phyloP scores from a whole-genome alignment of 129 eudicot genomes.

The Chrysanthemum lavandulifolium region DNA sequence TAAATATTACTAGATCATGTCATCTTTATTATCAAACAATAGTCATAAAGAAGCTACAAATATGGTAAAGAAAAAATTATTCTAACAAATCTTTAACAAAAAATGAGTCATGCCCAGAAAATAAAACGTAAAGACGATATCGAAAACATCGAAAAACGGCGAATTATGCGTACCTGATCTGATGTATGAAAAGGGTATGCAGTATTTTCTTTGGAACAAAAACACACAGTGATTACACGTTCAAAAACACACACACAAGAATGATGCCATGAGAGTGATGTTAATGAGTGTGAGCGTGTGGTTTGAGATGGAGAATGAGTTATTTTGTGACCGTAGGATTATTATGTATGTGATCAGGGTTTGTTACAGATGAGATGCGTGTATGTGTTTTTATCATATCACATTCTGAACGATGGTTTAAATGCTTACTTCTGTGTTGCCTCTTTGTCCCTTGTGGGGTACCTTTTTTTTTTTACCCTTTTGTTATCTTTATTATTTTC shows the following conservation, averaged over 20 bases:
- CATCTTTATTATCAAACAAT: conserved; percentile 3
- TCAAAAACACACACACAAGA: conserved; percentile 9
- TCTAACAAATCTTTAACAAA: not conserved
- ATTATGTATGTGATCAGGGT: conserved; percentile 2
- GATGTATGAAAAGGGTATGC: not conserved
- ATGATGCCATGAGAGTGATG: not conserved
- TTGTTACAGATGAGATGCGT: conserved; percentile 23
- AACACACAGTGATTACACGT: not conserved
- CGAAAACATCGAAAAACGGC: conserved; percentile 11
- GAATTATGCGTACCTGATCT: conserved; percentile 17
- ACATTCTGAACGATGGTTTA: conserved; percentile 27
- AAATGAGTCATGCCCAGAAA: conserved; percentile 27
- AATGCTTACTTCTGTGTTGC: conserved; percentile 40
- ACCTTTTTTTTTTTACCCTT: not conserved
- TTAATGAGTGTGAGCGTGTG: conserved; percentile 19
- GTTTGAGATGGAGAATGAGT: conserved; percentile 21
- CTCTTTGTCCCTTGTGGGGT: conserved; percentile 42
- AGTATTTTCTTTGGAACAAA: too few relatives aligned
- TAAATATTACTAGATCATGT: conserved; percentile 19
- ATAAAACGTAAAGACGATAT: not conserved
- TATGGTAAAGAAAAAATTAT: conserved; percentile 23
- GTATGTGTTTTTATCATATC: not conserved
- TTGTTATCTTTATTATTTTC: too few relatives aligned
- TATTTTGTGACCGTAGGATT: conserved; percentile 38
- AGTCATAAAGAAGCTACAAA: conserved; percentile 6